These are phyloP conservation scores for Oehlia diaphana DNA, from an alignment of 192 early-diverging fungal species.

Conservation along the genomic window DNA sequence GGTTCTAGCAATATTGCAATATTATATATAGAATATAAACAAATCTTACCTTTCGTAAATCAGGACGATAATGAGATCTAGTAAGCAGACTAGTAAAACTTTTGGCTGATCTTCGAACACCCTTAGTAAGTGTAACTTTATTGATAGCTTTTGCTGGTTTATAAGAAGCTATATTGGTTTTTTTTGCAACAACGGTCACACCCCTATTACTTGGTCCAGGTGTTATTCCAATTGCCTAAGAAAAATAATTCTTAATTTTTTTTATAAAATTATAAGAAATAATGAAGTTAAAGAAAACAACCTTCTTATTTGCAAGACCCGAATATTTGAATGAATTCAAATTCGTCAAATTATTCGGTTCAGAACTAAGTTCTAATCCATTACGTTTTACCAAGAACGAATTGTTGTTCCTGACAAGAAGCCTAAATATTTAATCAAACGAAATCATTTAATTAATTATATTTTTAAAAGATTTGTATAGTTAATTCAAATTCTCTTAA, in stretches of 20 bases:
- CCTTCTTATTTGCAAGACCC: conserved; percentile 78
- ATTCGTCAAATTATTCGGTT: conserved; percentile 78
- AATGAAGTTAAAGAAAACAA: conserved; percentile 14
- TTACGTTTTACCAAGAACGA: conserved; percentile 82
- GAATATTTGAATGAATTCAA: conserved; percentile 81
- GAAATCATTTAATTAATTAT: too few species aligned
- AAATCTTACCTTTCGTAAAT: conserved; percentile 59
- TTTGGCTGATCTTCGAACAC: conserved; percentile 63
- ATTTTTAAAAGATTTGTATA: too few species aligned
- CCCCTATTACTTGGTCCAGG: conserved; percentile 59
- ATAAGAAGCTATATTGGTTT: conserved; percentile 52
- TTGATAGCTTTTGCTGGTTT: conserved; percentile 54
- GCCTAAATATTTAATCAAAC: conserved; percentile 34
- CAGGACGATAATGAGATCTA: conserved; percentile 65
- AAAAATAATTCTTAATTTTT: neutral
- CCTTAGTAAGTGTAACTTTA: conserved; percentile 59
- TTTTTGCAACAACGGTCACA: conserved; percentile 61
- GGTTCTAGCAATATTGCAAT: conserved; percentile 34
- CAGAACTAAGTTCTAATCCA: conserved; percentile 70
- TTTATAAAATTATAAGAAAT: neutral
- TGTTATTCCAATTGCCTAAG: conserved; percentile 60
- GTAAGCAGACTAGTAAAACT: conserved; percentile 63
- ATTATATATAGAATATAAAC: neutral
- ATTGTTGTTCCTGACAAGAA: conserved; percentile 74
- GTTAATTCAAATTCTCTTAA: neutral